Base-by-base conservation (phyloP, 805 yeast genomes). In the Candida khao-thaluensis region DNA sequence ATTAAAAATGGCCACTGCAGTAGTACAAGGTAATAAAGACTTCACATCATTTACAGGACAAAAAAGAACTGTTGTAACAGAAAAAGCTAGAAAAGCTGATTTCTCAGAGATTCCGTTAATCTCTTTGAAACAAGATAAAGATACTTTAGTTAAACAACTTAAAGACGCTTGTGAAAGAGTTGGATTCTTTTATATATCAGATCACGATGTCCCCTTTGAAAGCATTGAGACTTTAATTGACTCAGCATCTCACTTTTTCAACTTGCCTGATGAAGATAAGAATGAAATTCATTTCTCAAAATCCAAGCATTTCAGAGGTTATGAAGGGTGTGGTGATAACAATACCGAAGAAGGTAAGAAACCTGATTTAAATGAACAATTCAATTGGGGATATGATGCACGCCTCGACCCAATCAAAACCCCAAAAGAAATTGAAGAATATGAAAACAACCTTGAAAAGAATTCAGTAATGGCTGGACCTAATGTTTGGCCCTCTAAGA, bases 261-360 rank as follows among this genome's bases (percentile, higher is more conserved):
- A 44, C 6, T 32, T 32, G 10, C 43, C 48, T 6, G 21, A 17
- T 10, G 43, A 41, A 21, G 39, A 24, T 2, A 41, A 37, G 22
- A 27, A 44, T 9, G 45, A 37, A 22, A 41, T 44, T 15, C 45
- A 44, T 31, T 44, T 41, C 20, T 38, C 43, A 11, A 41, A 41
- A 22, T 38, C 41, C 3, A 41, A 41, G 16, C 45, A 41, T 17
- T 41, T 41, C 17, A 30, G 47, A 32, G 47, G 47, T 7, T 44
- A 44, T 32, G 47, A 44, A 41, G 42, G 44, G 5, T 24, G 31
- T 35, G 47, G 47, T n/a, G 47, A 44, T 31, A 44, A 44, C 17
- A 38, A 33, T 22, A 44, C 48, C 2, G 45, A 41, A 30, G 30
- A 17, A 5, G 48, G 48, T 3, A 37, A 22, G n/a, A 41, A 28